Percentiles rank a stretch among this genome's conserved stretches.
Conservation (phyloP, 208 protist genomes). For the Tetramitus jugosus region DNA sequence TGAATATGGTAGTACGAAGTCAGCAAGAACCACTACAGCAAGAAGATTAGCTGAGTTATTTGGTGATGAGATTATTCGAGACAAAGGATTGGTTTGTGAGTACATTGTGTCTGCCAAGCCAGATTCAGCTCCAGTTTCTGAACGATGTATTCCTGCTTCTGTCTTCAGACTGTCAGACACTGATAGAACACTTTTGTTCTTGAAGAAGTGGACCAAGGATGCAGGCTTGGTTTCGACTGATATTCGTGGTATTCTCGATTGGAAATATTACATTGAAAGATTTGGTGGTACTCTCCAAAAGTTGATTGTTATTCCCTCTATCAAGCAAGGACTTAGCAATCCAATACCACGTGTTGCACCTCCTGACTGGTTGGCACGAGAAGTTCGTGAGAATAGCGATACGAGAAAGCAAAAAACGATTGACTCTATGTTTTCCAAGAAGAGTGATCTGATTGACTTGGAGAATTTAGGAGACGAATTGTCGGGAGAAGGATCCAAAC, state of each 20-base stretch:
- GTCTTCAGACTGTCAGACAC: constrained; percentile 87
- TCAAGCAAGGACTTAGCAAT: constrained; percentile 88
- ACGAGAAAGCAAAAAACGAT: background rate
- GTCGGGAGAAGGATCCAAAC: too few species aligned
- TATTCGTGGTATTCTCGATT: constrained; percentile 91
- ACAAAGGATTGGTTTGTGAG: constrained; percentile 88
- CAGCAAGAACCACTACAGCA: constrained; percentile 93
- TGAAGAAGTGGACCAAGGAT: constrained; percentile 87
- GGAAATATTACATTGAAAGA: constrained; percentile 97
- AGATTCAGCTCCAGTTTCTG: constrained; percentile 82
- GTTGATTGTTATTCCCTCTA: constrained; percentile 98
- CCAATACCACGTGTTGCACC: constrained; percentile 91
- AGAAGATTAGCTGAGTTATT: constrained; percentile 94
- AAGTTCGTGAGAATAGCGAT: constrained; percentile 55
- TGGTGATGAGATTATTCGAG: constrained; percentile 93
- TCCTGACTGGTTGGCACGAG: constrained; percentile 93
- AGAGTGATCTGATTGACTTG: background rate
- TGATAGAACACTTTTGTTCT: constrained; percentile 68
- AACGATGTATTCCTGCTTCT: constrained; percentile 90
- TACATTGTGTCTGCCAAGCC: constrained; percentile 96
- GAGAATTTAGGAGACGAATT: too few species aligned
- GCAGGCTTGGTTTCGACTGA: constrained; percentile 58
- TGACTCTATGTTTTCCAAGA: background rate
- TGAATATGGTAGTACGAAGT: constrained; percentile 97
- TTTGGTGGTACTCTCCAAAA: constrained; percentile 94